Evolutionary conservation across 2,329 filamentous ascomycete genomes (phyloP).

Genomic region (Cyclaneusma minus): DNA sequence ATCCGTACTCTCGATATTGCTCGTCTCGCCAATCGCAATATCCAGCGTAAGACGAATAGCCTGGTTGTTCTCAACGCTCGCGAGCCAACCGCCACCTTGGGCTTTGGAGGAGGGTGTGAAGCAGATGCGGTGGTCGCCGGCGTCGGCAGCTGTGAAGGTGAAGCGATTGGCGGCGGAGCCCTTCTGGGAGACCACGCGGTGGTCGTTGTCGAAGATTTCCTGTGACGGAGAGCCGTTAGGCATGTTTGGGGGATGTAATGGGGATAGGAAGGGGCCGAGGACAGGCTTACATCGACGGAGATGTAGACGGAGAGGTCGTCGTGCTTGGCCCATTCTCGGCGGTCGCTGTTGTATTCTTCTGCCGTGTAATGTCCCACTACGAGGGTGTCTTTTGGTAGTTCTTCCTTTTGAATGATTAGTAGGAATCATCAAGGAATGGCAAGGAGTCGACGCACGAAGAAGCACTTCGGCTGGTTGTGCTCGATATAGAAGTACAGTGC

Average conservation of each 20-base stretch:
- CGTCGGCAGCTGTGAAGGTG: slow-evolving; percentile 87
- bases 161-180: slow-evolving; percentile 67
- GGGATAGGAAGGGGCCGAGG: slow-evolving; percentile 1
- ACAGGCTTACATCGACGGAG: slow-evolving; percentile 58
- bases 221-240: slow-evolving; percentile 17
- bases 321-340: slow-evolving; percentile 54
- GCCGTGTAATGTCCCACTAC: slow-evolving; percentile 87
- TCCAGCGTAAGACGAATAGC: slow-evolving; percentile 77
- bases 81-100: slow-evolving; percentile 57
- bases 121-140: slow-evolving; percentile 93
- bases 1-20: slow-evolving; percentile 82
- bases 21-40: slow-evolving; percentile 86
- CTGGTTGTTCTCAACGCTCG: slow-evolving; percentile 45
- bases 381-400: slow-evolving; percentile 91
- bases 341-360: slow-evolving; percentile 64
- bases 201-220: slow-evolving; percentile 95
- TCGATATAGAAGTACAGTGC: slow-evolving; percentile 96
- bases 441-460: no score
- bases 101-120: slow-evolving; percentile 71
- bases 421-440: no score
- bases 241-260: slow-evolving; percentile 3
- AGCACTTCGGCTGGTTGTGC: slow-evolving; percentile 74
- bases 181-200: slow-evolving; percentile 83
- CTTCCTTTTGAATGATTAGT: no score
- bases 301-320: slow-evolving; percentile 72